Conservation (phyloP, 208 protist genomes). For the Leishmania major region DNA sequence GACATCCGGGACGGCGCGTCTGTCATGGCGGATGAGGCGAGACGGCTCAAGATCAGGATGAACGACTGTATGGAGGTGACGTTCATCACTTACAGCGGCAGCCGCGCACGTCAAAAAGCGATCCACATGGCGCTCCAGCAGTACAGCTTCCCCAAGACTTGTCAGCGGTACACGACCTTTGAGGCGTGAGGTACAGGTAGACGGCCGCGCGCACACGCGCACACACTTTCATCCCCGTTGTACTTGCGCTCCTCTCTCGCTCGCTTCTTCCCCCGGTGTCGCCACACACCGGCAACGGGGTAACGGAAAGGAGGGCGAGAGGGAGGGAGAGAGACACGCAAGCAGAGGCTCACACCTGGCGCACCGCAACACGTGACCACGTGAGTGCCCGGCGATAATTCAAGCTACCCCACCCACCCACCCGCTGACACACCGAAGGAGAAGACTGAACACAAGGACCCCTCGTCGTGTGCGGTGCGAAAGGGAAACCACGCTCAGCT, state of each 20-base stretch:
- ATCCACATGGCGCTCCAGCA: slow-evolving; percentile 44
- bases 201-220: not conserved
- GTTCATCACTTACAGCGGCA: slow-evolving; percentile 42
- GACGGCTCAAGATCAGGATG: slow-evolving; percentile 39
- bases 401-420: not conserved
- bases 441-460: not conserved
- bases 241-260: not conserved
- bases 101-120: slow-evolving; percentile 23
- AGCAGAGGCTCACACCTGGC: not conserved
- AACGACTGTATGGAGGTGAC: slow-evolving; percentile 44
- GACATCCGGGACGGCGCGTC: slow-evolving; percentile 30
- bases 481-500: not conserved
- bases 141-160: slow-evolving; percentile 47
- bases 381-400: not conserved
- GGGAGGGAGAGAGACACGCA: not conserved
- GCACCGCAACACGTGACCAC: not conserved
- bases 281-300: not conserved
- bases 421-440: not conserved
- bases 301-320: not conserved
- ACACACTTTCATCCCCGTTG: no score
- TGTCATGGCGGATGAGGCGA: slow-evolving; percentile 34
- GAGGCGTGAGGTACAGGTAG: not conserved
- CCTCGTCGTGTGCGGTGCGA: not conserved
- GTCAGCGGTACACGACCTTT: slow-evolving; percentile 33
- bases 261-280: not conserved